A percentile compares a stretch with the other conserved stretches of the same genome.
phyloP scores from a whole-genome alignment of 306 rosid genomes.

The Medicago truncatula region DNA sequence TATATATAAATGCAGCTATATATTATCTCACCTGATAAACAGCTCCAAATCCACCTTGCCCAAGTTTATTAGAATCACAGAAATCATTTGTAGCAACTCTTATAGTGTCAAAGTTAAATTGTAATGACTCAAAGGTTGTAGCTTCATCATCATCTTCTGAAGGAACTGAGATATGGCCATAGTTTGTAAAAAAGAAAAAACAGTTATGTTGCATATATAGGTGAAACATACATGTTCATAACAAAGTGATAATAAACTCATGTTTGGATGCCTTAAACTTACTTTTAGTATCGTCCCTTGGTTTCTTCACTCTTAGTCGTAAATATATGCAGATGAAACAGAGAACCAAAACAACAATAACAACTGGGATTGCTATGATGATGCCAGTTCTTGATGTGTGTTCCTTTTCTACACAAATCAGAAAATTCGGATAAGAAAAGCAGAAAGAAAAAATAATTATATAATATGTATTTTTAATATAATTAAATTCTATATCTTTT shows the following conservation, averaged over 20 bases:
- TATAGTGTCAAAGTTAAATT: neutral
- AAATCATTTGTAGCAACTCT: conserved; percentile 21
- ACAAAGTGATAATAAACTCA: neutral
- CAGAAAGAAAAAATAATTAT: no score
- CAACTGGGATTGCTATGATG: conserved; percentile 5
- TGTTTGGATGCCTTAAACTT: neutral
- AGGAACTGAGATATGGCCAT: neutral
- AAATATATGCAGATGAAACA: conserved; percentile 8
- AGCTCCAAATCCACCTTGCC: conserved; percentile 9
- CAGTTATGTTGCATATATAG: neutral
- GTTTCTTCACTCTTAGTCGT: neutral
- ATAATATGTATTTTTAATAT: no score
- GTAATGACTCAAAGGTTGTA: neutral
- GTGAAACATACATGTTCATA: neutral
- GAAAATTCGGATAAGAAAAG: no score
- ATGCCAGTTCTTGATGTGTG: neutral
- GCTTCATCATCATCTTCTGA: neutral
- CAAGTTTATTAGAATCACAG: neutral
- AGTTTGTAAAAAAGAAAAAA: no score
- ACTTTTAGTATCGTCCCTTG: neutral
- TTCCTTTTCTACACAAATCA: conserved; percentile 10
- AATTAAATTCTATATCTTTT: no score
- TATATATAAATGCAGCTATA: no score
- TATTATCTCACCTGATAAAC: conserved; percentile 14
- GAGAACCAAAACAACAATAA: neutral